Percentiles rank a stretch among this genome's conserved stretches.
These are phyloP conservation scores for Fusarium nygamai DNA, from an alignment of 2,329 filamentous ascomycete species.

Conservation along the genomic window DNA sequence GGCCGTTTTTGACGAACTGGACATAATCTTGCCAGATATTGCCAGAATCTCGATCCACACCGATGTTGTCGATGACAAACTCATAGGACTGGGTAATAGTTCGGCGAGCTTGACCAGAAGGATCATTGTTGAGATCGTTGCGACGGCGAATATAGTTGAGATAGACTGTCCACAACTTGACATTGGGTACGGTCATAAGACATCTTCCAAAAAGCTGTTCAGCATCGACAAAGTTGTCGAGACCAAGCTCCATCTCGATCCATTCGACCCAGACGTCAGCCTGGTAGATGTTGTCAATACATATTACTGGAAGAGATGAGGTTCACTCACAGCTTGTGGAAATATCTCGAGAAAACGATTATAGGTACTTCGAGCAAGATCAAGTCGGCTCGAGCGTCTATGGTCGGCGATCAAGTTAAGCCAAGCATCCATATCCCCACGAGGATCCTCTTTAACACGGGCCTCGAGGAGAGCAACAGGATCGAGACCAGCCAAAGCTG, in stretches of 20 bases:
- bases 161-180: constrained; percentile 91
- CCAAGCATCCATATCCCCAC: constrained; percentile 94
- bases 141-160: constrained; percentile 93
- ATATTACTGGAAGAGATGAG: background rate
- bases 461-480: constrained; percentile 85
- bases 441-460: constrained; percentile 89
- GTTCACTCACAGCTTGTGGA: constrained; percentile 82
- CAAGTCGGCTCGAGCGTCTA: constrained; percentile 81
- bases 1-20: constrained; percentile 88
- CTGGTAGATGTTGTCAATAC: constrained; percentile 60
- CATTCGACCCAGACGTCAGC: constrained; percentile 92
- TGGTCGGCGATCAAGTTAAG: constrained; percentile 86
- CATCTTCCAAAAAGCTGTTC: constrained; percentile 86
- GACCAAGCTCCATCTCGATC: constrained; percentile 86
- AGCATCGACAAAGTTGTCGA: constrained; percentile 82
- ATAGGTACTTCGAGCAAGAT: constrained; percentile 82
- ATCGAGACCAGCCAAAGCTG: constrained; percentile 64
- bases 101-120: constrained; percentile 77
- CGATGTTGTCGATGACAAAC: constrained; percentile 88
- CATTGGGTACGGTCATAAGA: constrained; percentile 80
- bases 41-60: constrained; percentile 89
- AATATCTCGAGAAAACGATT: constrained; percentile 89
- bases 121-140: constrained; percentile 84
- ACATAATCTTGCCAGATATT: constrained; percentile 95
- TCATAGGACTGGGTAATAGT: constrained; percentile 90